These are phyloP conservation scores for Cladophialophora chaetospira DNA, from an alignment of 2,329 filamentous ascomycete genomes.

Conservation along the genomic window DNA sequence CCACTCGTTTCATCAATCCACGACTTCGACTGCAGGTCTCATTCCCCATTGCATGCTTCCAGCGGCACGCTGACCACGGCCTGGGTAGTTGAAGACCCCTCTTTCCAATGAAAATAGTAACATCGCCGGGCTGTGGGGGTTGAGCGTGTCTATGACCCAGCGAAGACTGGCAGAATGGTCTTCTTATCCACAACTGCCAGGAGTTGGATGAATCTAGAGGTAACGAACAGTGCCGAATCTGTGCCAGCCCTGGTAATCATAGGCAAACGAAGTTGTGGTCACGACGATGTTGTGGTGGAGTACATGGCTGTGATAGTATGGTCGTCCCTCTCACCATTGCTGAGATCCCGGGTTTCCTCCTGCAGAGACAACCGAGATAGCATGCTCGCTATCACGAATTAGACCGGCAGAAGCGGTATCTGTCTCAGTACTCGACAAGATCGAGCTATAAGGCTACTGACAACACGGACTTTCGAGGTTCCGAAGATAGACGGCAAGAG, in stretches of 20 bases:
- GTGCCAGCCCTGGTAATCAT: background rate
- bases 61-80: conserved; percentile 27
- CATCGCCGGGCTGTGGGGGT: background rate
- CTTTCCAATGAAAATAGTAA: conserved; percentile 29
- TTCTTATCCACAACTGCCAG: background rate
- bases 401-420: conserved; percentile 17
- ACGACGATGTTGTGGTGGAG: background rate
- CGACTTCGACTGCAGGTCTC: conserved; percentile 16
- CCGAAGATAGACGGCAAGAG: conserved; percentile 14
- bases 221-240: no score
- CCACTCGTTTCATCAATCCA: conserved; percentile 33
- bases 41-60: conserved; percentile 11
- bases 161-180: background rate
- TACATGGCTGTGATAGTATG: background rate
- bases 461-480: conserved; percentile 11
- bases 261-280: background rate
- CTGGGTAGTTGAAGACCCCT: background rate
- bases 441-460: conserved; percentile 11
- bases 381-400: background rate
- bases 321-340: background rate
- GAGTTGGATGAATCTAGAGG: no score
- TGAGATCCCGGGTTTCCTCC: background rate
- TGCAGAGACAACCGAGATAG: conserved; percentile 6
- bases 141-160: background rate
- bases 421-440: conserved; percentile 20